Conservation (phyloP, 2,329 filamentous ascomycete species). For the Erysiphe neolycopersici region DNA sequence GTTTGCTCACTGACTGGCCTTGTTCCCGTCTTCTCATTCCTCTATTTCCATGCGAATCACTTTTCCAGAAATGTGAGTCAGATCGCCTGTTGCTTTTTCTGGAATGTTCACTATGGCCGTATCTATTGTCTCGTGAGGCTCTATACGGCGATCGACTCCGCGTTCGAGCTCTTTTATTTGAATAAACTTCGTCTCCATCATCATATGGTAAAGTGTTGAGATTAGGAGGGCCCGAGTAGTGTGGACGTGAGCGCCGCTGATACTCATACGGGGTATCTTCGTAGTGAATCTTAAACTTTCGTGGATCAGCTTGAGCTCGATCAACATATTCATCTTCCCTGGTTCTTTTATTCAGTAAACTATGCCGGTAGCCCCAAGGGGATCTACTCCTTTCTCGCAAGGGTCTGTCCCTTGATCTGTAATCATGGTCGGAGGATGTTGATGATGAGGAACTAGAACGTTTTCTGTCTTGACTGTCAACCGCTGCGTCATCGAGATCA, state of each 20-base stretch:
- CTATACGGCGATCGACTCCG: constrained; percentile 22
- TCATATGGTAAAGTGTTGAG: constrained; percentile 17
- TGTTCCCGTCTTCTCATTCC: constrained; percentile 22
- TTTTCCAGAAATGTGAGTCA: constrained; percentile 4
- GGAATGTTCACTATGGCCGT: constrained; percentile 5
- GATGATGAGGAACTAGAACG: constrained; percentile 17
- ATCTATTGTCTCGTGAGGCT: constrained; percentile 12
- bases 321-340: constrained; percentile 32
- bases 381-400: constrained; percentile 26
- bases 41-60: constrained; percentile 11
- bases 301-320: constrained; percentile 23
- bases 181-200: constrained; percentile 20
- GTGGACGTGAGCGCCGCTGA: constrained; percentile 20
- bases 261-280: constrained; percentile 24
- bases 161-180: constrained; percentile 27
- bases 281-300: constrained; percentile 34
- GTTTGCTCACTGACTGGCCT: constrained; percentile 36
- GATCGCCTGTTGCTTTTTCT: constrained; percentile 6
- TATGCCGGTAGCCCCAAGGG: constrained; percentile 18
- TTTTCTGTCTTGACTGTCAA: constrained; percentile 83
- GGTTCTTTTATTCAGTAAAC: constrained; percentile 36
- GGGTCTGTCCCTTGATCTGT: constrained; percentile 18
- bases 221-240: constrained; percentile 23
- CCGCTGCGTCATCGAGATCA: constrained; percentile 48
- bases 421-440: constrained; percentile 17